Conservation (phyloP, 495 filamentous ascomycete genomes). For the Podospora sp. region DNA sequence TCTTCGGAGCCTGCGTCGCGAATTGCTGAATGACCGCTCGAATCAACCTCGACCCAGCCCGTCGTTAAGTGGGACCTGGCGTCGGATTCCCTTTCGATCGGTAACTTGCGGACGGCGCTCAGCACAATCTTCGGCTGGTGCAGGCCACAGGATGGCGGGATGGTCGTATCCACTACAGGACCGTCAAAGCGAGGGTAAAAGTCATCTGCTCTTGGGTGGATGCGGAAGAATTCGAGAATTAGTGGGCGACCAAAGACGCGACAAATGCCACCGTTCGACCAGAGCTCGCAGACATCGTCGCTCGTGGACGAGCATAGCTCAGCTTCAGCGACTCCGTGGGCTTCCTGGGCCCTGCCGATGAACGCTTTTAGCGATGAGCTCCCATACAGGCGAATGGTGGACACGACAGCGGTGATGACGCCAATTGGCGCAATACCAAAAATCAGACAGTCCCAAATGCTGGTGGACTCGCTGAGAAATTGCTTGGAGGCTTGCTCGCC, state of each 20-base stretch:
- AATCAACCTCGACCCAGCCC: too few relatives aligned
- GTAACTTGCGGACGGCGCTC: too few relatives aligned
- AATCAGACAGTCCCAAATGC: not conserved
- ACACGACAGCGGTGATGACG: slow-evolving; percentile 7
- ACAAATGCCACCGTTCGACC: not conserved
- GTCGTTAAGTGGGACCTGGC: too few relatives aligned
- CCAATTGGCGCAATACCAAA: slow-evolving; percentile 5
- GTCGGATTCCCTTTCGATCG: too few relatives aligned
- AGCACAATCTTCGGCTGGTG: too few relatives aligned
- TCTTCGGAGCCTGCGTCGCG: too few relatives aligned
- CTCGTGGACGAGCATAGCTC: slow-evolving; percentile 4
- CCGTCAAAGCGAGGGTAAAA: not conserved
- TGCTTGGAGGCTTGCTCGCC: not conserved
- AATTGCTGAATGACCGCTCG: too few relatives aligned
- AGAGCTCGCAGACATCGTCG: slow-evolving; percentile 9
- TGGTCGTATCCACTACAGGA: not conserved
- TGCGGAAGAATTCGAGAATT: not conserved
- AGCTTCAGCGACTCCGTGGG: not conserved
- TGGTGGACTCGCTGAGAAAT: slow-evolving; percentile 6
- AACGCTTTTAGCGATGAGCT: not conserved
- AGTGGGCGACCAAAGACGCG: not conserved
- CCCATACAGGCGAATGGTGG: not conserved
- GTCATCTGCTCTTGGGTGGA: not conserved
- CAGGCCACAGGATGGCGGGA: not conserved
- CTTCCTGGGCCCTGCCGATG: slow-evolving; percentile 2